Evolutionary conservation across 352 stramenopile species (phyloP), one percentile per base, ranked within the genome.

Genomic region (Phytophthora cajani): DNA sequence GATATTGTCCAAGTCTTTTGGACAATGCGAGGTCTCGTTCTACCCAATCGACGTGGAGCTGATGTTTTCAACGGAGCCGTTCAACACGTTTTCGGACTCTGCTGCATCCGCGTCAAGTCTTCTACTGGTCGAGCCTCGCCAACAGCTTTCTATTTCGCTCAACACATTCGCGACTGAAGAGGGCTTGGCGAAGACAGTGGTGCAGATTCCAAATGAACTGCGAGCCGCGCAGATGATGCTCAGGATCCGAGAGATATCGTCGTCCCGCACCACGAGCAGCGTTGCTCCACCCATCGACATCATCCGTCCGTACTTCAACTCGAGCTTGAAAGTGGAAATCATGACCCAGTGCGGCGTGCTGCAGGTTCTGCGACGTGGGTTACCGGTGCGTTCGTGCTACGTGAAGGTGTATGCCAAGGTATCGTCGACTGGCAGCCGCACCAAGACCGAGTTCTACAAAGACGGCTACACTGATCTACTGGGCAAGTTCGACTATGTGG

Each of bases 381-480:
- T 79, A 1, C 83, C 81, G 8, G 72, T 91, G 19, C 32, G 72
- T 0, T 79, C 74, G n/a, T 85, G 75, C 57, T 93, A 91, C 65
- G 75, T 93, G 55, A 93, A 93, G 63, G 85, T 89, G 61, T 93
- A 87, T 69, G 80, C 75, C 1, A 83, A 86, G 49, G 53, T 80
- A 51, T 65, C 60, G 6, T 57, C 58, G 6, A 47, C 3, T 30
- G 44, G 50, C 44, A 21, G 60, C 32, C 71, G 16, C 42, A 64
- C 46, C 30, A 67, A 75, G 42, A 65, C 57, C 21, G 74, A 79
- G 64, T 94, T 94, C 71, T 93, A 90, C 76, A 94, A 94, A 71
- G 87, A 94, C 62, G 87, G 87, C 9, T 94, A 93, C 72, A 95
- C 85, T 25, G 84, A 95, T 50, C 51, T 95, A 47, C 57, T 88